Base-by-base conservation (phyloP, 2,329 filamentous ascomycete species). In the Exophiala bonariae region DNA sequence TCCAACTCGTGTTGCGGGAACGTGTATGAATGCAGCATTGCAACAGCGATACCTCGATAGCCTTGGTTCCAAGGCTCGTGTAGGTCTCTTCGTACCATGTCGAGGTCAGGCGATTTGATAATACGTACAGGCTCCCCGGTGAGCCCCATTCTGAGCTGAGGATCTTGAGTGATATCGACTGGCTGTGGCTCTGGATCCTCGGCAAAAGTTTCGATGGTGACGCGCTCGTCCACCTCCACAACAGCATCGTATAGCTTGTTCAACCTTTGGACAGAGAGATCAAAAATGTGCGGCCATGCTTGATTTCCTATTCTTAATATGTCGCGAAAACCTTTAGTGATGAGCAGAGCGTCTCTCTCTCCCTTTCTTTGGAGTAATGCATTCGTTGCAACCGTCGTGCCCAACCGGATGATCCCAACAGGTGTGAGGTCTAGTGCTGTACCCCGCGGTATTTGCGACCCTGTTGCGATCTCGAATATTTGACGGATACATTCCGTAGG, bases 241-340 rank as follows among this genome's bases (percentile, higher is more conserved):
- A 96, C 89, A 22, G 74, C 76, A 63, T 89, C 84, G 60, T 95
- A 95, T 10, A 96, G 70, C 4, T 95, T 87, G 54, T 93, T 89
- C 0, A 90, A 89, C 63, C 91, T 91, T 54, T 79, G 77, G 61
- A 95, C 95, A n/a, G 87, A 86, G 44, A 96, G 73, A 63, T 96
- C 90, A 61, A 96, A 96, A 56, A 96, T 95, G 63, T 86, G 85
- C 16, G 91, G 91, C 36, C 91, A 78, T 17, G 86, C 88, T 71
- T 96, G 91, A 66, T 95, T 95, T 6, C 91, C 91, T 62, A 96
- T 96, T 41, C 83, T 80, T 22, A 96, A 73, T 53, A 90, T 89
- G 67, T 96, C 89, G 52, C 81, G 83, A 72, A 95, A 95, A 0
- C 91, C 91, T 59, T 84, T 86, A 0, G 90, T 95, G 7, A n/a